Evolutionary conservation across 2,329 filamentous ascomycete genomes (phyloP), one percentile per base, ranked within the genome.

Genomic region (Alternaria sp.): DNA sequence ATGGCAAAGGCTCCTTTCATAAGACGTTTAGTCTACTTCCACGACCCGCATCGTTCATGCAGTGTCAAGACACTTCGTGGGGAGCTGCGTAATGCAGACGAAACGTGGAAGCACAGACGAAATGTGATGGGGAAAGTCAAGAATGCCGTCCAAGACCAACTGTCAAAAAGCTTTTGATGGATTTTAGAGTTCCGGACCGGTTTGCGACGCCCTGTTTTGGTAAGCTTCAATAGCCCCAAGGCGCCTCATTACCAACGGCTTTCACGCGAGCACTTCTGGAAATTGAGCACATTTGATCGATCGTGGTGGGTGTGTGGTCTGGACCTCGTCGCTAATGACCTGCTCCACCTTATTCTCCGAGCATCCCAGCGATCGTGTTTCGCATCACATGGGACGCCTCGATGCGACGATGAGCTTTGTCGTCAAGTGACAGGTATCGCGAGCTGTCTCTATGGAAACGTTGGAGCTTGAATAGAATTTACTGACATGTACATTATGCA

Each of bases 71-170:
- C 11, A 56, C 12, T 41, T 34, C n/a, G 55, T 54, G 55, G 55
- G 32, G 55, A 51, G 49, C 42, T 58, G 42, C 49, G 49, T 54
- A 54, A 47, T 54, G 51, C 49, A 30, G 41, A 46, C 55, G 49
- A 58, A 58, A 58, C 55, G 49, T 46, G 49, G 55, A 22, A 32
- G 55, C 55, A 58, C 55, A 54, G 55, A 58, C 55, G n/a, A 14
- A 36, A n/a, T 16, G 28, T 48, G 32, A 36, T 18, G 34, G 26
- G 49, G 34, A 46, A 22, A 18, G 3, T 22, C 20, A 12, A 26
- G 20, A 49, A 36, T 18, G 34, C 32, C 18, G 14, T 49, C n/a
- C 46, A 24, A 38, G 30, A 14, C 16, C 14, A n/a, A n/a, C 8
- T 36, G 30, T 49, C 30, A 28, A 41, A 41, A 41, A 38, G 14